Evolutionary conservation across 371 early-diverging fungal species (phyloP).

Genomic region (Smittium mucronatum): DNA sequence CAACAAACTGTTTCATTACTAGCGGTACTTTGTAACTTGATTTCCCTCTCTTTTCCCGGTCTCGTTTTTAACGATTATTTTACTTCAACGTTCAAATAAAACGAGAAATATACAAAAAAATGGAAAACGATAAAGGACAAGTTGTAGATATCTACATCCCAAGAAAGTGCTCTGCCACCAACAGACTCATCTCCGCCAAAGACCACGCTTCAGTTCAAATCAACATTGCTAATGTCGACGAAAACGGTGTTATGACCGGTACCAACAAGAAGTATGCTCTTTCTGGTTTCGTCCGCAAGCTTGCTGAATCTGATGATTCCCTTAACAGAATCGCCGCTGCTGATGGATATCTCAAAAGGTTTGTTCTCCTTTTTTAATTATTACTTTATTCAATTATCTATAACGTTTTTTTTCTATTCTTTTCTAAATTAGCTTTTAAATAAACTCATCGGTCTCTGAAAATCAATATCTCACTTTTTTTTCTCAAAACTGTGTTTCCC

Average conservation of each 20-base stretch:
- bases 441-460: too few relatives aligned
- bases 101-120: conserved; percentile 15
- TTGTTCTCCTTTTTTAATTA: conserved; percentile 22
- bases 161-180: conserved; percentile 90
- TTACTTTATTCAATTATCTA: too few relatives aligned
- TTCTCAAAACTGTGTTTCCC: too few relatives aligned
- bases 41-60: too few relatives aligned
- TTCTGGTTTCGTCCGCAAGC: conserved; percentile 82
- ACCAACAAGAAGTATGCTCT: conserved; percentile 79
- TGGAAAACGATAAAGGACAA: conserved; percentile 32
- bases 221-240: conserved; percentile 92
- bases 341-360: conserved; percentile 56
- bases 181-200: conserved; percentile 80
- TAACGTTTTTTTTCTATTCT: too few relatives aligned
- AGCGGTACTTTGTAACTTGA: too few relatives aligned
- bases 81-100: too few relatives aligned
- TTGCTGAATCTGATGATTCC: conserved; percentile 90
- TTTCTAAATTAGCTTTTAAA: too few relatives aligned
- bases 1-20: too few relatives aligned
- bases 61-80: too few relatives aligned
- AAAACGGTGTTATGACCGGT: conserved; percentile 65
- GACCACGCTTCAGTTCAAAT: conserved; percentile 98
- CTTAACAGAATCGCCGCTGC: conserved; percentile 88
- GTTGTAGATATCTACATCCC: conserved; percentile 80
- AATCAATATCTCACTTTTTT: too few relatives aligned